Percentiles rank a stretch among this genome's conserved stretches.
These are phyloP conservation scores for Annona squamosa DNA, from an alignment of 164 flowering plant species.

Conservation along the genomic window DNA sequence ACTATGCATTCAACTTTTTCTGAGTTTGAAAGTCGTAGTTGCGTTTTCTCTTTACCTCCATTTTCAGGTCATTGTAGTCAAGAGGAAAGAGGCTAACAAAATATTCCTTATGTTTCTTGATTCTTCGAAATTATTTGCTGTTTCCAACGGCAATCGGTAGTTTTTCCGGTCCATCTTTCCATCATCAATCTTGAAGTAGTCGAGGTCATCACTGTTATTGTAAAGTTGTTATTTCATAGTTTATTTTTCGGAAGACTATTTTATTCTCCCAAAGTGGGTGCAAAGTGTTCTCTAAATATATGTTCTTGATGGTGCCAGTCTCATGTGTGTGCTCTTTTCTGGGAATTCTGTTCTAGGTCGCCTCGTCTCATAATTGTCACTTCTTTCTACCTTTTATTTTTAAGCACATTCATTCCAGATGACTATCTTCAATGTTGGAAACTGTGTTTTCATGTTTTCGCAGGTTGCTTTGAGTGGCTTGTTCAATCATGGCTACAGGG, in stretches of 20 bases:
- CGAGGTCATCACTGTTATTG: too few species aligned
- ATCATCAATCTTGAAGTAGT: too few species aligned
- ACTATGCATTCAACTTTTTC: neutral
- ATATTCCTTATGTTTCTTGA: too few species aligned
- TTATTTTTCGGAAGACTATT: too few species aligned
- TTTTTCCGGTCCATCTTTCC: too few species aligned
- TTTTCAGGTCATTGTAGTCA: too few species aligned
- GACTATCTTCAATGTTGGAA: neutral
- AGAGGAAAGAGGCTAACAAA: too few species aligned
- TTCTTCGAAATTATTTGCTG: too few species aligned
- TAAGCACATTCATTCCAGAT: neutral
- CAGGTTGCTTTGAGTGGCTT: constrained; percentile 16
- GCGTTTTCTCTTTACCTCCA: neutral
- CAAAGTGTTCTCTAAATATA: neutral
- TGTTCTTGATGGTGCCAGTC: neutral
- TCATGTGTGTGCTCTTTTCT: neutral
- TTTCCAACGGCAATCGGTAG: too few species aligned
- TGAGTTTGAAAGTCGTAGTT: neutral
- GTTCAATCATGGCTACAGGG: constrained; percentile 73
- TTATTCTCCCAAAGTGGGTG: neutral
- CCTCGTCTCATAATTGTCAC: neutral
- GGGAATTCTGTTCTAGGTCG: neutral
- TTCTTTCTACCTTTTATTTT: neutral
- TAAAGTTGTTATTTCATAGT: too few species aligned
- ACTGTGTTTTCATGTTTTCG: neutral